These are phyloP conservation scores for Eutrema salsugineum DNA, from an alignment of 441 rosid species.

Conservation along the genomic window DNA sequence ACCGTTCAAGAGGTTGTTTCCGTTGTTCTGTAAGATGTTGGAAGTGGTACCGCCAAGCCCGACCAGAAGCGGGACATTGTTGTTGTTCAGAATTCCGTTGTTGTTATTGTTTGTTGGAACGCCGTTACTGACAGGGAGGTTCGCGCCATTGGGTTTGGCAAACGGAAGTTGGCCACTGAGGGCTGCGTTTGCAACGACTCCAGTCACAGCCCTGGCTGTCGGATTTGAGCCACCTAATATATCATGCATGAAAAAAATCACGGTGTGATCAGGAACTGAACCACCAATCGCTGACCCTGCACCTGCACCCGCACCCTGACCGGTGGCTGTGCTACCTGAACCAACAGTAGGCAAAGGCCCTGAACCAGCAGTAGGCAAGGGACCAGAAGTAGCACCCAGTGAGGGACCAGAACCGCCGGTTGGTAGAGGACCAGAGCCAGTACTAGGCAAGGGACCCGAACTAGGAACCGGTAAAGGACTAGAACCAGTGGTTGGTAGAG, in stretches of 20 bases:
- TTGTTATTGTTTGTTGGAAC: conserved; percentile 42
- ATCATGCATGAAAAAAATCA: conserved; percentile 60
- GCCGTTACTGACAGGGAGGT: conserved; percentile 46
- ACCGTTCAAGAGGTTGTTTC: conserved; percentile 38
- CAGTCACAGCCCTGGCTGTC: conserved; percentile 48
- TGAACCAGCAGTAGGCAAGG: not conserved
- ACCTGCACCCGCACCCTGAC: conserved; percentile 25
- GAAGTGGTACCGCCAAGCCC: conserved; percentile 52
- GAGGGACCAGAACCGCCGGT: conserved; percentile 13
- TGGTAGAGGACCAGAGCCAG: conserved; percentile 29
- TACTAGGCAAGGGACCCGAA: conserved; percentile 14
- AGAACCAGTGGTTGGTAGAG: conserved; percentile 22
- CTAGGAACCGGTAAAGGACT: conserved; percentile 22
- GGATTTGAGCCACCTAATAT: conserved; percentile 60
- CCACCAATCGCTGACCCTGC: conserved; percentile 23
- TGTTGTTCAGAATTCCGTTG: conserved; percentile 48
- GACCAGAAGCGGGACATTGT: conserved; percentile 47
- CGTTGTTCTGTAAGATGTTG: conserved; percentile 39
- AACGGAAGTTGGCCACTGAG: conserved; percentile 55
- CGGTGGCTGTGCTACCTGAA: conserved; percentile 25
- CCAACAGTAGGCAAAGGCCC: conserved; percentile 17
- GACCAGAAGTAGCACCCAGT: conserved; percentile 5
- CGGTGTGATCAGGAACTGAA: conserved; percentile 32
- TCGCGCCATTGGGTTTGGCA: conserved; percentile 58
- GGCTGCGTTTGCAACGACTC: conserved; percentile 47